These are phyloP conservation scores for Bacidia rubella DNA, from an alignment of 495 filamentous ascomycete species.

Conservation along the genomic window DNA sequence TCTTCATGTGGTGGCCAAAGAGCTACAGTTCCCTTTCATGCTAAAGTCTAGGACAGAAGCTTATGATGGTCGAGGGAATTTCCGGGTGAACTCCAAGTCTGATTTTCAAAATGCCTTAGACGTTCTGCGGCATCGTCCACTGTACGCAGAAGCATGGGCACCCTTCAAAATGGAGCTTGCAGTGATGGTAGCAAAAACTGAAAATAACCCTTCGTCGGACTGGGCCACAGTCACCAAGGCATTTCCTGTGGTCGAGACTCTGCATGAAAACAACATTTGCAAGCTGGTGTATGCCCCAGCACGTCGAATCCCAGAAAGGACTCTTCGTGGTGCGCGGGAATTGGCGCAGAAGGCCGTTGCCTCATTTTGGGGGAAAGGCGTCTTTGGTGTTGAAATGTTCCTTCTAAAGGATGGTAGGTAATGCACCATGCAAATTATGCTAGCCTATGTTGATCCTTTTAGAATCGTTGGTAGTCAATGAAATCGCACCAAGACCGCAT, in stretches of 20 bases:
- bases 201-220: constrained; percentile 45
- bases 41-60: constrained; percentile 85
- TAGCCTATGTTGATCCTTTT: too few species aligned
- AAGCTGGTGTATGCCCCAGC: constrained; percentile 85
- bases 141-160: constrained; percentile 90
- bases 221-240: constrained; percentile 39
- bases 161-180: constrained; percentile 77
- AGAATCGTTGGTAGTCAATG: constrained; percentile 69
- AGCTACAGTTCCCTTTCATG: constrained; percentile 82
- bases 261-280: constrained; percentile 92
- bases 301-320: constrained; percentile 46
- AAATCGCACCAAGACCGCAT: constrained; percentile 90
- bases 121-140: constrained; percentile 50
- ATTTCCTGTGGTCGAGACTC: constrained; percentile 84
- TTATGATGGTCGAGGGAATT: constrained; percentile 92
- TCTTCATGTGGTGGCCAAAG: constrained; percentile 46
- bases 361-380: constrained; percentile 73
- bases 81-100: constrained; percentile 48
- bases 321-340: constrained; percentile 53
- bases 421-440: too few species aligned
- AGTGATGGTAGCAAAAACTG: constrained; percentile 89
- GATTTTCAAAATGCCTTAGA: constrained; percentile 59
- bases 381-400: constrained; percentile 97
- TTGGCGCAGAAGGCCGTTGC: constrained; percentile 68
- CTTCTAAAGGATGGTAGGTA: constrained; percentile 63